phyloP scores from a whole-genome alignment of 1,284 basidiomycete genomes.

The Cutaneotrichosporon cavernicola region DNA sequence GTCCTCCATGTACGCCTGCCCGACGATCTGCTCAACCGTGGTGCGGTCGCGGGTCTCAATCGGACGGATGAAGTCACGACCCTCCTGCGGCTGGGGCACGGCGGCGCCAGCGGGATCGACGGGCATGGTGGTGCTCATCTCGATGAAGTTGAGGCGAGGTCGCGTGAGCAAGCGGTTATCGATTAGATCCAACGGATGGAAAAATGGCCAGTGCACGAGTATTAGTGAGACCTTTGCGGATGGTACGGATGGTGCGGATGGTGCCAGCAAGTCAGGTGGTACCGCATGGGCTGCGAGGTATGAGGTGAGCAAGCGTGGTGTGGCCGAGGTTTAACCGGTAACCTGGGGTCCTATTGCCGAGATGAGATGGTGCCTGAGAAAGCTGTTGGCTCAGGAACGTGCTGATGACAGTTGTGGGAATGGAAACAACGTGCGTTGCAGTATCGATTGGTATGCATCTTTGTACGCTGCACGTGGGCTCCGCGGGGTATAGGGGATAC shows the following conservation, averaged over 20 bases:
- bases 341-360: not conserved
- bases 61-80: constrained; percentile 57
- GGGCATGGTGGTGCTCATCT: not conserved
- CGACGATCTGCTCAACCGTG: constrained; percentile 64
- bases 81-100: constrained; percentile 6
- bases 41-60: constrained; percentile 60
- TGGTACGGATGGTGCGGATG: not conserved
- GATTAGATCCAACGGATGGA: not conserved
- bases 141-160: not conserved
- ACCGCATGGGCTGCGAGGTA: not conserved
- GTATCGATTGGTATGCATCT: constrained; percentile 1
- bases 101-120: not conserved
- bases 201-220: not conserved
- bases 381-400: not conserved
- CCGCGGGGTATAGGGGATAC: not conserved
- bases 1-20: constrained; percentile 67
- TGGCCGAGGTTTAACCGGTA: not conserved
- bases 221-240: not conserved
- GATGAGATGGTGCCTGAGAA: not conserved
- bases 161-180: not conserved
- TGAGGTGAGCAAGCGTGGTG: not conserved
- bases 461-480: not conserved
- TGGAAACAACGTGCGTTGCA: not conserved
- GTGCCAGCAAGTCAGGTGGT: not conserved
- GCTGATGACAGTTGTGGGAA: not conserved